Evolutionary conservation across 1,284 basidiomycete species (phyloP), one percentile per base, ranked within the genome.

Genomic region (Sanghuangporus baumii): DNA sequence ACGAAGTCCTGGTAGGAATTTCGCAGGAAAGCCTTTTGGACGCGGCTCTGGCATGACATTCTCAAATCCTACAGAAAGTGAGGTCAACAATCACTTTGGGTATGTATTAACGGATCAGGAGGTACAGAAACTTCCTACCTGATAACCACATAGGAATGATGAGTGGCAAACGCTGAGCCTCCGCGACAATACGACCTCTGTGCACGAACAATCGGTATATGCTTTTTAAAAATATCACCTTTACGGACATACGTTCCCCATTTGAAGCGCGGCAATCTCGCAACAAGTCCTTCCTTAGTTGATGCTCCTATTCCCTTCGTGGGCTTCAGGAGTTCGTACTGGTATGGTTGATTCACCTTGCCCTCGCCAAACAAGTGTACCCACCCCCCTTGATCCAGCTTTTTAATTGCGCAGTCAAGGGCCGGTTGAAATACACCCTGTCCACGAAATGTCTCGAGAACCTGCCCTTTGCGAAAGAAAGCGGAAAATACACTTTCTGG

Each of bases 291-390:
- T 37, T n/a, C 72, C 73, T 69, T 52, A 69, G 73, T 36, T 71
- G 16, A 43, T 20, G 38, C 37, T 11, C 16, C 31, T 31, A 36
- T 34, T 16, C 2, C 38, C 48, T 23, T 51, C 38, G 55, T 40
- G 18, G 2, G n/a, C 5, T 23, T 43, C n/a, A 59, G 41, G 41
- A 65, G 55, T 3, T 78, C 77, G 70, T 89, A 86, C 8, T 80
- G 75, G 23, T 79, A 71, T 31, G 86, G 81, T 71, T 94, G 95
- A 71, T 94, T 91, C 52, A 98, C 87, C 68, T 90, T 92, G 23
- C 96, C 96, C 74, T 99, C 97, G 0, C 94, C 87, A 69, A 96
- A 99, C 48, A 99, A 81, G 71, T 99, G 96, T 11, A 98, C 93
- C 96, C 96, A 98, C 63, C 82, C 83, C 11, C 94, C 95, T 36